A percentile compares a stretch with the other conserved stretches of the same genome.
phyloP scores from a whole-genome alignment of 306 rosid genomes.

The Amphicarpaea edgeworthii region DNA sequence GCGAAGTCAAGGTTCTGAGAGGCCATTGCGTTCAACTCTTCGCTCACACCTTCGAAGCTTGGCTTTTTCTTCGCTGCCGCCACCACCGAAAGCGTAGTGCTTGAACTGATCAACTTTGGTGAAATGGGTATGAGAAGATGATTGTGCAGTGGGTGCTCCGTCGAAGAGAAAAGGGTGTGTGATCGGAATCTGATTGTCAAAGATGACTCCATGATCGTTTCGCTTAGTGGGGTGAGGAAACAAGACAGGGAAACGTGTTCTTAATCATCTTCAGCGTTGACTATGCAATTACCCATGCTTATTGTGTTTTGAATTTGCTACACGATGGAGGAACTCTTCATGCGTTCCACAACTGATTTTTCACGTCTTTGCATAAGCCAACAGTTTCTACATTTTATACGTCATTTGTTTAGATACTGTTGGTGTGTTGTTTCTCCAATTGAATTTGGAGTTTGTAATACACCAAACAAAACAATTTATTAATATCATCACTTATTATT shows the following conservation, averaged over 20 bases:
- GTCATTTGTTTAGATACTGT: no score
- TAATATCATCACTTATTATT: no score
- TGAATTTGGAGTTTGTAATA: no score
- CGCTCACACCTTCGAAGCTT: constrained; percentile 59
- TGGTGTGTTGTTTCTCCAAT: no score
- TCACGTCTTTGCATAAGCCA: no score
- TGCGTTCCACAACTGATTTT: no score
- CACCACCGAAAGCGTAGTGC: constrained; percentile 21
- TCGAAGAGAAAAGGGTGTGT: constrained; percentile 29
- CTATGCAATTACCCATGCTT: not conserved
- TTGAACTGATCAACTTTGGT: constrained; percentile 17
- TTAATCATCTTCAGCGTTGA: constrained; percentile 14
- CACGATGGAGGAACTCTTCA: no score
- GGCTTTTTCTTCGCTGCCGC: constrained; percentile 51
- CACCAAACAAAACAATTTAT: no score
- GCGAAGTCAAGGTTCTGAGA: constrained; percentile 70
- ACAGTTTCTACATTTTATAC: no score
- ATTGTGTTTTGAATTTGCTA: no score
- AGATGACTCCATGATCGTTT: constrained; percentile 21
- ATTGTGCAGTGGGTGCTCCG: not conserved
- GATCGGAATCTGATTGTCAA: constrained; percentile 39
- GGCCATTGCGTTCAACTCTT: constrained; percentile 66
- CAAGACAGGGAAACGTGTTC: not conserved
- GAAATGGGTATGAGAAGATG: constrained; percentile 16
- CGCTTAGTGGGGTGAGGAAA: not conserved